Evolutionary conservation across 176 grass and related monocot species (phyloP).

Genomic region (Aegilops umbellulata): DNA sequence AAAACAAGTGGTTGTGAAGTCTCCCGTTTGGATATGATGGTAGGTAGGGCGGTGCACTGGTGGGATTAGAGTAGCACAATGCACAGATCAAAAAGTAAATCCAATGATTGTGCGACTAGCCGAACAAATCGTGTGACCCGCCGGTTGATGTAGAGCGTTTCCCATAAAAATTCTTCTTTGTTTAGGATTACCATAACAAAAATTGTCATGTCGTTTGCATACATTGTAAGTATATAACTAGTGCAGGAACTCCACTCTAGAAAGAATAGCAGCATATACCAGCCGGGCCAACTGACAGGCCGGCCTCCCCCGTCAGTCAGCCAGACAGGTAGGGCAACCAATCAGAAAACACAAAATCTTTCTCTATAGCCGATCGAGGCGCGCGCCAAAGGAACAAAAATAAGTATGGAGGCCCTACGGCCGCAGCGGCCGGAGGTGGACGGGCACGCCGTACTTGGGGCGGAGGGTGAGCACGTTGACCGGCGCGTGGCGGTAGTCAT

Average conservation of each 20-base stretch:
- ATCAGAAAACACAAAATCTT: conserved; percentile 13
- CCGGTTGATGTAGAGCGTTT: too few species aligned
- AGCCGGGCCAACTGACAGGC: not conserved
- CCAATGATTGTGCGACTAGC: too few species aligned
- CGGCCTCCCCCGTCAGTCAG: not conserved
- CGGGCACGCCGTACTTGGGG: conserved; percentile 75
- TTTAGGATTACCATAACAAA: not conserved
- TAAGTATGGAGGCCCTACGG: not conserved
- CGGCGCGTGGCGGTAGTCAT: conserved; percentile 80
- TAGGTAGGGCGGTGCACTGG: too few species aligned
- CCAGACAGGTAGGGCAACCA: not conserved
- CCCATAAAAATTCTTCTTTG: not conserved
- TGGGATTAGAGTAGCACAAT: too few species aligned
- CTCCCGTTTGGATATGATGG: too few species aligned
- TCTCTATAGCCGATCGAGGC: not conserved
- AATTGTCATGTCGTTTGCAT: not conserved
- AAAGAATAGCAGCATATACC: not conserved
- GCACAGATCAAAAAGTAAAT: too few species aligned
- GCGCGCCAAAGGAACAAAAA: conserved; percentile 13
- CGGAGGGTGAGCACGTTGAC: conserved; percentile 85
- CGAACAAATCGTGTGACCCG: too few species aligned
- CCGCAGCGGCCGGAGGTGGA: conserved; percentile 62
- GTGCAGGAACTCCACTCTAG: not conserved
- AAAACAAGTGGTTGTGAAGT: too few species aligned
- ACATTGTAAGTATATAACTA: not conserved